phyloP scores from a whole-genome alignment of 2,329 filamentous ascomycete species.

The Raffaelea ambrosiae region DNA sequence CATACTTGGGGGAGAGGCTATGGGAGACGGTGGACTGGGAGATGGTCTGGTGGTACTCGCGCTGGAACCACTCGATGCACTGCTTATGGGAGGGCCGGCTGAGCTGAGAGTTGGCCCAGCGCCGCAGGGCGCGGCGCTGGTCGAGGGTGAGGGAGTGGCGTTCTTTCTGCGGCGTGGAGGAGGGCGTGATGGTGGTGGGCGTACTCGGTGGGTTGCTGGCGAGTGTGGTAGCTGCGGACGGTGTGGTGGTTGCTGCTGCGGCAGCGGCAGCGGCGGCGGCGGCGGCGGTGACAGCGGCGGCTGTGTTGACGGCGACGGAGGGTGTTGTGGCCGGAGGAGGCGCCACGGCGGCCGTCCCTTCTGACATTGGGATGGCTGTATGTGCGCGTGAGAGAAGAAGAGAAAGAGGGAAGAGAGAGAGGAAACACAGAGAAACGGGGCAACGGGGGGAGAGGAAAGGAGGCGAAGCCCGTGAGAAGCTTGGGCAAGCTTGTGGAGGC shows the following conservation, averaged over 20 bases:
- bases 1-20: conserved; percentile 53
- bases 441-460: neutral
- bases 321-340: conserved; percentile 2
- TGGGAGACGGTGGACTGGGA: conserved; percentile 57
- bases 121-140: conserved; percentile 50
- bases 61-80: conserved; percentile 55
- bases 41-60: conserved; percentile 50
- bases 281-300: neutral
- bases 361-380: conserved; percentile 6
- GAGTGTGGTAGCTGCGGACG: neutral
- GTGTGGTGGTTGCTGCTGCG: neutral
- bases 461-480: neutral
- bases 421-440: no score
- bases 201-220: neutral
- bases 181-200: neutral
- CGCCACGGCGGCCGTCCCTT: conserved; percentile 8
- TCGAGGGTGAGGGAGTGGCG: conserved; percentile 54
- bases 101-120: conserved; percentile 50
- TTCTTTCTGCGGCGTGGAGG: conserved; percentile 29
- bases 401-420: neutral
- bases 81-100: conserved; percentile 51
- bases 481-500: neutral
- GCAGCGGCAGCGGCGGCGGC: neutral
- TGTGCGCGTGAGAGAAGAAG: neutral
- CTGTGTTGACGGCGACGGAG: neutral